Evolutionary conservation across 495 filamentous ascomycete genomes (phyloP).

Genomic region (Elaphomyces granulatus): DNA sequence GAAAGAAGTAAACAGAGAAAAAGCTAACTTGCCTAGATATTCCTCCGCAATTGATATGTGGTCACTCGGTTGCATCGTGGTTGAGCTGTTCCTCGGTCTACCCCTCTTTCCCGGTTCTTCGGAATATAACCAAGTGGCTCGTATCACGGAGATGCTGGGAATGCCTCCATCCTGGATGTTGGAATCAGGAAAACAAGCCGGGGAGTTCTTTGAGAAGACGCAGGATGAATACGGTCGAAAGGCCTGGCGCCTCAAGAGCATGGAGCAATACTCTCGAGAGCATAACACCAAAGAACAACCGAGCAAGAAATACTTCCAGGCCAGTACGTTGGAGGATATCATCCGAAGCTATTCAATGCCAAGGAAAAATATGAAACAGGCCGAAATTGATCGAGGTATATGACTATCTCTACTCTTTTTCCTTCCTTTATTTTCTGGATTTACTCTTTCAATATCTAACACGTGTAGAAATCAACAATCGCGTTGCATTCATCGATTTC

Average conservation of each 20-base stretch:
- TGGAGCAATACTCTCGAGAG: constrained; percentile 94
- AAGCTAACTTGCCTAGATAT: constrained; percentile 43
- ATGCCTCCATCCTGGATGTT: constrained; percentile 98
- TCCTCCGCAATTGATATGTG: constrained; percentile 99
- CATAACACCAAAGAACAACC: constrained; percentile 95
- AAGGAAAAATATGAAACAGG: constrained; percentile 97
- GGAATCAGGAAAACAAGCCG: constrained; percentile 95
- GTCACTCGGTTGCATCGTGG: constrained; percentile 97
- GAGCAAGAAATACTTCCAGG: constrained; percentile 98
- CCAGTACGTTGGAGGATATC: constrained; percentile 86
- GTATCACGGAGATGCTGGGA: constrained; percentile 97
- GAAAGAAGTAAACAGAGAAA: neutral
- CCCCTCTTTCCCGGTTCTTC: constrained; percentile 96
- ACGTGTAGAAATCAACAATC: constrained; percentile 83
- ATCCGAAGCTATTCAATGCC: constrained; percentile 97
- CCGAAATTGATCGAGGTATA: constrained; percentile 89
- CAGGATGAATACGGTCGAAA: constrained; percentile 85
- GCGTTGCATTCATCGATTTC: constrained; percentile 97
- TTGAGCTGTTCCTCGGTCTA: constrained; percentile 91
- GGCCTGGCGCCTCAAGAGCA: constrained; percentile 82
- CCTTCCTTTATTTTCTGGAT: neutral
- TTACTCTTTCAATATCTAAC: no score
- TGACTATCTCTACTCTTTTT: constrained; percentile 2
- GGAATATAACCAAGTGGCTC: constrained; percentile 95
- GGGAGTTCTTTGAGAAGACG: constrained; percentile 93